Percentiles rank a stretch among this genome's conserved stretches.
Conservation (phyloP, 176 grass and related monocot species). For the Oryza officinalis region DNA sequence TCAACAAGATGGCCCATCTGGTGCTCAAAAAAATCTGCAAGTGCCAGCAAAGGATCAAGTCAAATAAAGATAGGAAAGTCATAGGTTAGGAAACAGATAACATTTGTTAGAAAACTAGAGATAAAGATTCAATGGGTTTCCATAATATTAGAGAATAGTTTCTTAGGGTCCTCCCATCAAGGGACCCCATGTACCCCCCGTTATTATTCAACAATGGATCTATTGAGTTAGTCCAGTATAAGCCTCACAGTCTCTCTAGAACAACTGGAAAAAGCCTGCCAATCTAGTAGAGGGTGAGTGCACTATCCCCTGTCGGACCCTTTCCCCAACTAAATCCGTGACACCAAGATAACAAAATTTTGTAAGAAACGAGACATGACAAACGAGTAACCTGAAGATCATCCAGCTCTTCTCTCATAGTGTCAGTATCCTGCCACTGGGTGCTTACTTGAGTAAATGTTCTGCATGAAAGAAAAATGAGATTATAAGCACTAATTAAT, state of each 20-base stretch:
- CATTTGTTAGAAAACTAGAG: background rate
- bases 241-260: background rate
- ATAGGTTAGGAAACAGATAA: background rate
- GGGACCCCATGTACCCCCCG: too few relatives aligned
- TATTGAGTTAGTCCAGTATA: background rate
- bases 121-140: background rate
- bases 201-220: too few relatives aligned
- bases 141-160: background rate
- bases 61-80: constrained; percentile 10
- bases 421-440: constrained; percentile 98
- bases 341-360: background rate
- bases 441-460: constrained; percentile 99
- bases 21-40: constrained; percentile 99
- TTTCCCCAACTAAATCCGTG: background rate
- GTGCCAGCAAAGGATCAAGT: constrained; percentile 29
- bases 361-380: constrained; percentile 25
- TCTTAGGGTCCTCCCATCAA: background rate
- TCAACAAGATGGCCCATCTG: constrained; percentile 98
- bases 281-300: background rate
- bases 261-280: background rate
- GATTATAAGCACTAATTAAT: constrained; percentile 32
- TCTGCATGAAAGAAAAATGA: constrained; percentile 50
- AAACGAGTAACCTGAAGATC: constrained; percentile 86
- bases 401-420: constrained; percentile 97
- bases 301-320: background rate